Conservation (phyloP, 192 early-diverging fungal species). For the Chytriomyces sp. region DNA sequence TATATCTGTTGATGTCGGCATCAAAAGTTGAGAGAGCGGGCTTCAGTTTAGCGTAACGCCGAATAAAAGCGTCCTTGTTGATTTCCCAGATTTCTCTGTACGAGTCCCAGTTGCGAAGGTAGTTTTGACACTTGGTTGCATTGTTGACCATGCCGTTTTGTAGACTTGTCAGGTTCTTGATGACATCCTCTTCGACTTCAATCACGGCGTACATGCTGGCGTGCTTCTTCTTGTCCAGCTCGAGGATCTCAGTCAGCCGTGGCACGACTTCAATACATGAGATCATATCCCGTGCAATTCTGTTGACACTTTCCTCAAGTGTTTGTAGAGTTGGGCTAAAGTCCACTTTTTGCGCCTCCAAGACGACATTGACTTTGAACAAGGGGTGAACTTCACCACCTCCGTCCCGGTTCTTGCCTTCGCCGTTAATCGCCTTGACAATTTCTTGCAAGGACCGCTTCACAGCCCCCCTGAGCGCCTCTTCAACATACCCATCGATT, state of each 20-base stretch:
- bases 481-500: slow-evolving; percentile 61
- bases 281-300: slow-evolving; percentile 63
- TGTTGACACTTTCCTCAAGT: slow-evolving; percentile 64
- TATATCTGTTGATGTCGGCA: slow-evolving; percentile 70
- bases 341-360: slow-evolving; percentile 65
- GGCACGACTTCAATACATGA: slow-evolving; percentile 60
- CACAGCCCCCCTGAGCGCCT: slow-evolving; percentile 57
- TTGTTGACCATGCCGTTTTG: slow-evolving; percentile 67
- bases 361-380: slow-evolving; percentile 69
- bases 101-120: slow-evolving; percentile 68
- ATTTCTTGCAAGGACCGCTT: slow-evolving; percentile 63
- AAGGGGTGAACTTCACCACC: slow-evolving; percentile 63
- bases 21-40: slow-evolving; percentile 69
- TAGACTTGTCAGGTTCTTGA: slow-evolving; percentile 63
- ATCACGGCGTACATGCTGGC: slow-evolving; percentile 60
- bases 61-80: slow-evolving; percentile 72
- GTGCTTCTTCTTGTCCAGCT: slow-evolving; percentile 23
- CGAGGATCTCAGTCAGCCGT: slow-evolving; percentile 18
- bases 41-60: slow-evolving; percentile 69
- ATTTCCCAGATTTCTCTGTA: slow-evolving; percentile 76
- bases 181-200: slow-evolving; percentile 62
- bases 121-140: slow-evolving; percentile 62
- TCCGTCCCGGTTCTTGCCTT: slow-evolving; percentile 61
- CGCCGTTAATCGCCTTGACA: slow-evolving; percentile 68
- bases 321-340: slow-evolving; percentile 60